Base-by-base conservation (phyloP, 108 stramenopile species). In the Nitzschia sp. region DNA sequence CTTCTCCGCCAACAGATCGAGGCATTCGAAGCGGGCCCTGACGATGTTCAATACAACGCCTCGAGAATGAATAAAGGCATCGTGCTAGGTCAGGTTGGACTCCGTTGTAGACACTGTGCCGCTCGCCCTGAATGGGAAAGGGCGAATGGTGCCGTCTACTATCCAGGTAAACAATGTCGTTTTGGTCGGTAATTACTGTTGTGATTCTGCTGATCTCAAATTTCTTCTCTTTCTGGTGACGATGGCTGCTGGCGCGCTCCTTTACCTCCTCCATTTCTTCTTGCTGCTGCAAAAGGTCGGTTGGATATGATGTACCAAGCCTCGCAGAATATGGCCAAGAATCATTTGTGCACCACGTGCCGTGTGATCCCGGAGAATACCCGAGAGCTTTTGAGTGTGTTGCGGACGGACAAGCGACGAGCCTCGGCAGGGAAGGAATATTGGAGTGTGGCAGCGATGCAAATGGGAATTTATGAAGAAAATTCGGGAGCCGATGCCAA, bases 401-500 rank as follows among this genome's bases (percentile, higher is more conserved):
- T 42, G 1, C 35, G 66, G 45, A 30, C 26, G 8, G 38, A 31
- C 45, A 60, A 78, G 46, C n/a, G 49, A 35, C 57, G 72, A 15
- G 82, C 84, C n/a, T 9, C 32, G 0, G 80, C 82, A 30, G 66
- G 87, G 55, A 88, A 88, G 65, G 73, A 81, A 21, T 88, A 88
- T 70, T 88, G 87, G 87, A 54, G 70, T 13, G 82, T 83, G 18
- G 56, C 53, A 18, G 64, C 71, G 5, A 21, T 9, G 21, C 17
- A 17, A 2, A 27, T 72, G 27, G 69, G 69, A 2, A 30, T 70
- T 18, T 57, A 31, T n/a, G 56, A 57, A 57, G 56, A 57, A 32
- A 28, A 29, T 24, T 2, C 11, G 5, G 11, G 18, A 6, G 56
- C 26, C 24, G 56, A 57, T 21, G 8, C 24, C 56, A 57, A 57